These are phyloP conservation scores for Anisogramma anomala DNA, from an alignment of 2,329 filamentous ascomycete species.

Conservation along the genomic window DNA sequence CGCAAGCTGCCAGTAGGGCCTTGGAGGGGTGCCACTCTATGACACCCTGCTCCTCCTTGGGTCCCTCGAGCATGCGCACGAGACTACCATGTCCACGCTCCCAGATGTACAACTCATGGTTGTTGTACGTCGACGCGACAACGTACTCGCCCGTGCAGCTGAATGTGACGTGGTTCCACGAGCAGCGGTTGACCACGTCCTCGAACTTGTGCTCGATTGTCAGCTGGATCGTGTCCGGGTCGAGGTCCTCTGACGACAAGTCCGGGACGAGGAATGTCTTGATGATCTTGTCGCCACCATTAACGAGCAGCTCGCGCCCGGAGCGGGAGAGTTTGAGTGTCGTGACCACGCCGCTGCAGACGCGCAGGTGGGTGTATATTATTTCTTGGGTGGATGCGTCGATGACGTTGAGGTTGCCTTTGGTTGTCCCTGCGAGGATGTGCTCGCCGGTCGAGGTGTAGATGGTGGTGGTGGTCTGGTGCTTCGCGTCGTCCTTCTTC, in stretches of 20 bases:
- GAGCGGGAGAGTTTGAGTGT: conserved; percentile 75
- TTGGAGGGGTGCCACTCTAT: conserved; percentile 94
- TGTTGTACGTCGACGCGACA: conserved; percentile 92
- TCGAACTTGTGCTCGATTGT: conserved; percentile 97
- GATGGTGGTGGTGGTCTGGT: conserved; percentile 84
- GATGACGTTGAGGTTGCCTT: conserved; percentile 93
- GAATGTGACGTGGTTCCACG: conserved; percentile 96
- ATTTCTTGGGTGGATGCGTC: conserved; percentile 69
- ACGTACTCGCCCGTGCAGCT: conserved; percentile 92
- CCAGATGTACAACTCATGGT: conserved; percentile 98
- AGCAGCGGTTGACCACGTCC: conserved; percentile 86
- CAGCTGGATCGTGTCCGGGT: conserved; percentile 75
- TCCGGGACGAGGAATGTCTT: conserved; percentile 85
- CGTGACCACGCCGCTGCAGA: conserved; percentile 79
- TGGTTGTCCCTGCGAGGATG: conserved; percentile 85
- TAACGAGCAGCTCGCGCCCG: conserved; percentile 79
- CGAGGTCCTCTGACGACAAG: conserved; percentile 53
- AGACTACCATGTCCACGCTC: conserved; percentile 86
- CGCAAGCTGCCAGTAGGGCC: conserved; percentile 80
- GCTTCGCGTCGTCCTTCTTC: conserved; percentile 81
- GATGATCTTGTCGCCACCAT: conserved; percentile 90
- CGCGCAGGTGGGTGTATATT: conserved; percentile 70
- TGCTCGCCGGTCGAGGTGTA: conserved; percentile 80
- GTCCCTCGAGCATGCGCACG: conserved; percentile 92
- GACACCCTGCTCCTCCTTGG: conserved; percentile 89